Percentiles rank a stretch among this genome's conserved stretches.
These are phyloP conservation scores for Baorangia bicolor DNA, from an alignment of 768 basidiomycete genomes.

Conservation along the genomic window DNA sequence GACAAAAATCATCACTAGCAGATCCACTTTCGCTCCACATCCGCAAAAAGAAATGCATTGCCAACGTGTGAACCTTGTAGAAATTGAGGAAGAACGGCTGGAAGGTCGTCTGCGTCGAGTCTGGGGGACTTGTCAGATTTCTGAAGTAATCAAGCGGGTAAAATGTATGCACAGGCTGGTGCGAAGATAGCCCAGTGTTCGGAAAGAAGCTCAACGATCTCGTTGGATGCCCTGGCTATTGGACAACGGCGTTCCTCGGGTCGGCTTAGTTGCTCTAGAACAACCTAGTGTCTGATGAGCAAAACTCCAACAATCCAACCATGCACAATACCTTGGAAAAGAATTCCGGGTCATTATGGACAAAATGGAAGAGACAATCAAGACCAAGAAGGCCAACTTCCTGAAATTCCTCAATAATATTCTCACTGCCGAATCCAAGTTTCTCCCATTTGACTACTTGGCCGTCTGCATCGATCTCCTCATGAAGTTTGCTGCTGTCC, in stretches of 20 bases:
- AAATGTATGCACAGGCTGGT: conserved; percentile 65
- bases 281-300: conserved; percentile 46
- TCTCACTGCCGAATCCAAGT: conserved; percentile 76
- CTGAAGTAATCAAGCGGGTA: not conserved
- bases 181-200: conserved; percentile 86
- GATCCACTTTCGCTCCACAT: conserved; percentile 93
- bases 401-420: conserved; percentile 71
- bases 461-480: conserved; percentile 50
- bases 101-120: conserved; percentile 78
- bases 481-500: conserved; percentile 55
- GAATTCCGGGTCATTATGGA: conserved; percentile 62
- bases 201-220: conserved; percentile 79
- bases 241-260: conserved; percentile 76
- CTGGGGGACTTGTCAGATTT: conserved; percentile 28
- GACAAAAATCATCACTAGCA: conserved; percentile 68
- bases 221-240: conserved; percentile 79
- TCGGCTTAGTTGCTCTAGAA: conserved; percentile 78
- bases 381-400: conserved; percentile 80
- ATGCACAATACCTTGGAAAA: conserved; percentile 62
- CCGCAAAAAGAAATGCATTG: conserved; percentile 82
- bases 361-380: conserved; percentile 78
- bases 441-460: conserved; percentile 67
- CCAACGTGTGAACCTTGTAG: conserved; percentile 74
- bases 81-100: conserved; percentile 90
- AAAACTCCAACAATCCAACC: not conserved